Evolutionary conservation across 768 basidiomycete species (phyloP).

Genomic region (Candolleomyces eurysporus): DNA sequence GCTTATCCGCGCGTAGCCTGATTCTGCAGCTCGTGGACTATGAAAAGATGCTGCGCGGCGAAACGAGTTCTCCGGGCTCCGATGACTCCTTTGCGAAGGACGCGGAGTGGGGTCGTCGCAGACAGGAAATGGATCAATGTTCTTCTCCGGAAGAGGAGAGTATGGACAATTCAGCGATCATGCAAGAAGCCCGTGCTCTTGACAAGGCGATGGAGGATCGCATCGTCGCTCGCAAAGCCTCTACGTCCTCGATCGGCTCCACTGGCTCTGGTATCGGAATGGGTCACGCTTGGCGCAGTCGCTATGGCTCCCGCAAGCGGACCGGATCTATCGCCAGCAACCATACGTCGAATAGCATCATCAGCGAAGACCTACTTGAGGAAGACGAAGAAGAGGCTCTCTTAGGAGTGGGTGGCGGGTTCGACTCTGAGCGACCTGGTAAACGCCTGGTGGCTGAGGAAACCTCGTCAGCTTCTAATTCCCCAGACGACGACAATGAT

Average conservation of each 20-base stretch:
- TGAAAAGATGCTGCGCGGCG: slow-evolving; percentile 67
- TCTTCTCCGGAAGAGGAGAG: slow-evolving; percentile 44
- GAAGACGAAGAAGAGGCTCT: slow-evolving; percentile 78
- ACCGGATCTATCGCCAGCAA: slow-evolving; percentile 75
- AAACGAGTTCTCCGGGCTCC: slow-evolving; percentile 49
- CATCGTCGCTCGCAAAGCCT: slow-evolving; percentile 69
- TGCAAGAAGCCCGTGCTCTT: slow-evolving; percentile 78
- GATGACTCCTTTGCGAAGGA: slow-evolving; percentile 60
- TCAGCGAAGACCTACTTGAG: slow-evolving; percentile 80
- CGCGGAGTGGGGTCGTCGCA: slow-evolving; percentile 77
- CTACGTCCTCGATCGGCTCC: slow-evolving; percentile 61
- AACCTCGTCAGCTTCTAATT: slow-evolving; percentile 36
- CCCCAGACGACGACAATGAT: slow-evolving; percentile 42
- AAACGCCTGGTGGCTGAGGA: slow-evolving; percentile 28
- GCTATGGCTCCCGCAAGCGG: slow-evolving; percentile 65
- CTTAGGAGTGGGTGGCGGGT: slow-evolving; percentile 66
- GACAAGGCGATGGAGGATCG: slow-evolving; percentile 90
- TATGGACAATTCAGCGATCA: slow-evolving; percentile 53
- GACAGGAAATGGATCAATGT: slow-evolving; percentile 57
- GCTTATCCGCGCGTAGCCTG: slow-evolving; percentile 48
- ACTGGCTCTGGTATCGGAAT: slow-evolving; percentile 58
- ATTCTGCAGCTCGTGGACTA: slow-evolving; percentile 94
- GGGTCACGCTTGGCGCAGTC: slow-evolving; percentile 63
- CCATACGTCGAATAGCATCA: slow-evolving; percentile 60
- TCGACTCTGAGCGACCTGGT: slow-evolving; percentile 43